These are phyloP conservation scores for Magnaporthiopsis rhizophila DNA, from an alignment of 2,329 filamentous ascomycete species.

Conservation along the genomic window DNA sequence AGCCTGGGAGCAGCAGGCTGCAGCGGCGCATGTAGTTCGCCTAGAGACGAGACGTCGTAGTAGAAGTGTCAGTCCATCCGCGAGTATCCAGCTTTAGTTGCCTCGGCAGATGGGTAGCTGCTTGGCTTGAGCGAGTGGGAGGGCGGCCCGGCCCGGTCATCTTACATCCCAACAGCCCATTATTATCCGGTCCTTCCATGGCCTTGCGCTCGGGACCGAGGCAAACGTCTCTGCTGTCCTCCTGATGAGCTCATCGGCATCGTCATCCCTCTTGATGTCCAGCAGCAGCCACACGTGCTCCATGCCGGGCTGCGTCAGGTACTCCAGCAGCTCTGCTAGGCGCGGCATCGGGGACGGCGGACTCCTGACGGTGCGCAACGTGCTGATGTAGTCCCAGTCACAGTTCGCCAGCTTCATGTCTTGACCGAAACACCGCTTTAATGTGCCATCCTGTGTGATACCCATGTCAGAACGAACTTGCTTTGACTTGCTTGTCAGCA, in stretches of 20 bases:
- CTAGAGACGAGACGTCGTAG: conserved; percentile 22
- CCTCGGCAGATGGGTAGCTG: too few species aligned
- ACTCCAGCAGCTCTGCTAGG: conserved; percentile 65
- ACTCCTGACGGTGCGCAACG: conserved; percentile 56
- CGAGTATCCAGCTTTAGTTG: too few species aligned
- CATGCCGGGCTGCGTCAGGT: conserved; percentile 54
- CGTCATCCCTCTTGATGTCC: conserved; percentile 80
- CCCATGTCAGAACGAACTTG: conserved; percentile 1
- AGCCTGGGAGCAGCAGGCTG: conserved; percentile 52
- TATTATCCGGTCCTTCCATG: conserved; percentile 68
- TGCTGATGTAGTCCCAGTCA: conserved; percentile 65
- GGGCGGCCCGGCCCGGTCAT: too few species aligned
- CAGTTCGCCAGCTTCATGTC: conserved; percentile 65
- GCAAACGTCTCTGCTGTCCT: conserved; percentile 57
- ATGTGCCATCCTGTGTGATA: conserved; percentile 53
- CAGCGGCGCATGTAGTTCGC: conserved; percentile 61
- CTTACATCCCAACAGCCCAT: conserved; percentile 75
- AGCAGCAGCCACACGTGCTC: conserved; percentile 73
- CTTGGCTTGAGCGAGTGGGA: too few species aligned
- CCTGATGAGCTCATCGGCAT: conserved; percentile 61
- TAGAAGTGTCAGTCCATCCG: background rate
- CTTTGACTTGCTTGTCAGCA: too few species aligned
- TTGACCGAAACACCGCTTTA: conserved; percentile 78
- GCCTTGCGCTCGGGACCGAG: conserved; percentile 37
- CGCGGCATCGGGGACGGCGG: conserved; percentile 61